phyloP scores from a whole-genome alignment of 192 early-diverging fungal genomes.

The Pilobolus umbonatus region DNA sequence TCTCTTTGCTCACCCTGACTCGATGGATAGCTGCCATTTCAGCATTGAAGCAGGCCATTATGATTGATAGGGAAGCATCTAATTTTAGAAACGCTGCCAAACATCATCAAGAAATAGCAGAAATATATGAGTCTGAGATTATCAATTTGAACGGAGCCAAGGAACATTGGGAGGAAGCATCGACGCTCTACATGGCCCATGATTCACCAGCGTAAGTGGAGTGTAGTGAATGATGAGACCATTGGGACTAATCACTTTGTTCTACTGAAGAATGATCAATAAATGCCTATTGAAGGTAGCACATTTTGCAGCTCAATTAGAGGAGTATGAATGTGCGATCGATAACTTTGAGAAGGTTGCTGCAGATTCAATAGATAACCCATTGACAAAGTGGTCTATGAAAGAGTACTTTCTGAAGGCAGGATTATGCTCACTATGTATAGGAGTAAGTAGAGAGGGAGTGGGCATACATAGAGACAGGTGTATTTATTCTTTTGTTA shows the following conservation, averaged over 20 bases:
- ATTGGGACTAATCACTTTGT: background rate
- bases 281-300: slow-evolving; percentile 89
- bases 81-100: slow-evolving; percentile 40
- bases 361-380: slow-evolving; percentile 74
- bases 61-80: slow-evolving; percentile 86
- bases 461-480: background rate
- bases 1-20: slow-evolving; percentile 29
- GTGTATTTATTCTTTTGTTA: background rate
- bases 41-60: slow-evolving; percentile 71
- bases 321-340: slow-evolving; percentile 82
- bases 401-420: slow-evolving; percentile 97
- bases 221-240: background rate
- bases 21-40: slow-evolving; percentile 47
- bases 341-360: slow-evolving; percentile 87
- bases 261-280: slow-evolving; percentile 65
- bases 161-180: slow-evolving; percentile 84
- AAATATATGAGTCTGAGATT: slow-evolving; percentile 80
- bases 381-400: slow-evolving; percentile 90
- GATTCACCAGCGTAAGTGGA: slow-evolving; percentile 76
- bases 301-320: slow-evolving; percentile 80
- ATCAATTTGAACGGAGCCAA: slow-evolving; percentile 51
- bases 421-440: slow-evolving; percentile 81
- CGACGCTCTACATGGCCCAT: slow-evolving; percentile 86
- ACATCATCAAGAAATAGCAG: slow-evolving; percentile 28
- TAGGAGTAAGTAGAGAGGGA: slow-evolving; percentile 57